phyloP scores from a whole-genome alignment of 805 yeast species.

The Vanderwaltozyma verrucispora region DNA sequence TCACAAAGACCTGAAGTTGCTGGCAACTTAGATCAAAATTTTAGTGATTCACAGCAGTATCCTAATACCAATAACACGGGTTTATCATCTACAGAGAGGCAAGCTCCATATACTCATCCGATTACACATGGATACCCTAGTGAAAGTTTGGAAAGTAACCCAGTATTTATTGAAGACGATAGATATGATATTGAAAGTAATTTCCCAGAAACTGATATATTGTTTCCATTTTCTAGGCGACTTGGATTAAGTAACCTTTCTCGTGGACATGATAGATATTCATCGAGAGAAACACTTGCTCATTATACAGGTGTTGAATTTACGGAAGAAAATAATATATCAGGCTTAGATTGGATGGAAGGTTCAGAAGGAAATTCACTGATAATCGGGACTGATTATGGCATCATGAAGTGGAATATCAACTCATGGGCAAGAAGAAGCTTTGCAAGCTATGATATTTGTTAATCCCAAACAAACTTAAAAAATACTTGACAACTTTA shows the following conservation, averaged over 20 bases:
- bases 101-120: background rate
- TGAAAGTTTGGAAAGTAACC: background rate
- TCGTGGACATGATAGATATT: background rate
- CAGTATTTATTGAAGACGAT: slow-evolving; percentile 14
- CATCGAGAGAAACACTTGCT: slow-evolving; percentile 1
- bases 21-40: slow-evolving; percentile 1
- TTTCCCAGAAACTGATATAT: background rate
- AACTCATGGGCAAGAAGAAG: slow-evolving; percentile 55
- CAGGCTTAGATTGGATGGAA: slow-evolving; percentile 52
- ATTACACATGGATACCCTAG: background rate
- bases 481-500: too few relatives aligned
- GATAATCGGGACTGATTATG: slow-evolving; percentile 55
- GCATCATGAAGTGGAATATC: slow-evolving; percentile 59
- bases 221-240: slow-evolving; percentile 2
- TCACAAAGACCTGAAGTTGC: slow-evolving; percentile 5
- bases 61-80: background rate
- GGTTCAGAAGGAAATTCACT: slow-evolving; percentile 41
- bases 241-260: background rate
- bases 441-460: slow-evolving; percentile 43
- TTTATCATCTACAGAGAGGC: background rate
- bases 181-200: slow-evolving; percentile 9
- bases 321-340: slow-evolving; percentile 38
- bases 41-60: background rate
- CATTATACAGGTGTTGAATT: slow-evolving; percentile 6
- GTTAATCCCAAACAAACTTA: too few relatives aligned